A percentile compares a stretch with the other conserved stretches of the same genome.
Evolutionary conservation across 2,329 filamentous ascomycete genomes (phyloP).

Genomic region (Lasiodiplodia hormozganensis): DNA sequence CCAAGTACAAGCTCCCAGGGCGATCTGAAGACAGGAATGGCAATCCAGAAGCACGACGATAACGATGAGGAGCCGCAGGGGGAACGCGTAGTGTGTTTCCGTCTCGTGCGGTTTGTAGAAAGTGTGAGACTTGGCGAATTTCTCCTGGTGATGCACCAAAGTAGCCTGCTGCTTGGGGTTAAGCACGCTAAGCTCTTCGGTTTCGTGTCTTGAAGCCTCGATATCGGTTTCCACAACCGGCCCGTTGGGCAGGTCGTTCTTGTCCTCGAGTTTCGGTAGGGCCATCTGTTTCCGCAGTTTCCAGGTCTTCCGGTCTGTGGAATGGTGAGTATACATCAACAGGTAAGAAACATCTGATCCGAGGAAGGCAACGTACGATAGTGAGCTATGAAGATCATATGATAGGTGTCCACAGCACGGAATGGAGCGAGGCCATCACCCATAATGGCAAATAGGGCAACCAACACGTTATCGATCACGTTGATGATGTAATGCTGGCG

Average conservation of each 20-base stretch:
- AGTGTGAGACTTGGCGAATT: conserved; percentile 78
- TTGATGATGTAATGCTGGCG: conserved; percentile 65
- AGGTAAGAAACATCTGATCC: not conserved
- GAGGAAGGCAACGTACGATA: conserved; percentile 51
- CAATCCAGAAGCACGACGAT: conserved; percentile 76
- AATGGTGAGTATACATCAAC: not conserved
- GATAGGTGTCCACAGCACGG: conserved; percentile 78
- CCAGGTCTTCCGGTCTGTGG: conserved; percentile 63
- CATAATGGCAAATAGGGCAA: conserved; percentile 64
- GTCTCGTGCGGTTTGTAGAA: conserved; percentile 88
- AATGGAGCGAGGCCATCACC: conserved; percentile 69
- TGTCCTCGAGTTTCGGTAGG: conserved; percentile 66
- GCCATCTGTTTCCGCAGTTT: conserved; percentile 63
- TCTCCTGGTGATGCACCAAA: conserved; percentile 75
- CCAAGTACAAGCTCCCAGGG: conserved; percentile 77
- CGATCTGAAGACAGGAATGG: conserved; percentile 77
- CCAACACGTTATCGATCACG: conserved; percentile 60
- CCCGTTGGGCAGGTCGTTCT: conserved; percentile 66
- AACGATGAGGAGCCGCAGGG: conserved; percentile 71
- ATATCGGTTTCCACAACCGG: conserved; percentile 13
- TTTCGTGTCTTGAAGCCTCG: conserved; percentile 25
- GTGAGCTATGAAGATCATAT: conserved; percentile 77
- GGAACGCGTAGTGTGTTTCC: conserved; percentile 76
- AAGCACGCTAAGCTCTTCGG: conserved; percentile 55
- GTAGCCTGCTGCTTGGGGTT: conserved; percentile 66